Evolutionary conservation across 108 stramenopile species (phyloP), one percentile per base, ranked within the genome.

Genomic region (Cyclotella kingstonii): DNA sequence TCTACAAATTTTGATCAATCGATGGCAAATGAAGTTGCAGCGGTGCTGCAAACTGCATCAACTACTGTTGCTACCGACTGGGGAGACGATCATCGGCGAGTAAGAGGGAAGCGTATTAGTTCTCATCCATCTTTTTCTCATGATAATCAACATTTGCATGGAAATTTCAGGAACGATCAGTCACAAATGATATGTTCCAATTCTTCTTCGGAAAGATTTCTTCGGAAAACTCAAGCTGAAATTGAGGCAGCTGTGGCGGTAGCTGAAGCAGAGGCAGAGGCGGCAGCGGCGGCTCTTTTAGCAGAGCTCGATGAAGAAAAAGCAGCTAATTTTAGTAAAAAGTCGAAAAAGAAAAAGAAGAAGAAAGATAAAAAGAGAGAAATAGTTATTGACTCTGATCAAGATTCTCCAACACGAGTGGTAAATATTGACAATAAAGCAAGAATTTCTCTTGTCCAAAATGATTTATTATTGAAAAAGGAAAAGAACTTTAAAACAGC

Each of bases 231-330:
- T 3, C 66, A 73, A 43, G 77, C 70, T 47, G 73, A 78, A 40
- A 73, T 68, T 29, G 73, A 78, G 50, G 77, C 72, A 36, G 77
- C 77, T n/a, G 50, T 66, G 14, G 71, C 77, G 26, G 77, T 66
- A 26, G 77, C 72, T 8, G 77, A 91, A 56, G 83, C 82, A 40
- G 85, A 90, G 72, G 94, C 94, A 4, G 89, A 95, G 39, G 89
- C 87, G 7, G 94, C 94, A 7, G 94, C 90, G 14, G 86, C 83
- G 25, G 91, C 83, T 34, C 76, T 95, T 31, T 49, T 95, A 41
- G 91, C 91, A 19, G 91, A 95, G 68, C 63, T 95, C 14, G 94
- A 95, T 36, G 79, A 89, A 69, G 94, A 95, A 70, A 80, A 91
- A 42, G 76, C 65, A 23, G 60, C 53, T 15, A 68, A 76, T 56